These are phyloP conservation scores for Sarocladium oryzae DNA, from an alignment of 2,329 filamentous ascomycete genomes.

Conservation along the genomic window DNA sequence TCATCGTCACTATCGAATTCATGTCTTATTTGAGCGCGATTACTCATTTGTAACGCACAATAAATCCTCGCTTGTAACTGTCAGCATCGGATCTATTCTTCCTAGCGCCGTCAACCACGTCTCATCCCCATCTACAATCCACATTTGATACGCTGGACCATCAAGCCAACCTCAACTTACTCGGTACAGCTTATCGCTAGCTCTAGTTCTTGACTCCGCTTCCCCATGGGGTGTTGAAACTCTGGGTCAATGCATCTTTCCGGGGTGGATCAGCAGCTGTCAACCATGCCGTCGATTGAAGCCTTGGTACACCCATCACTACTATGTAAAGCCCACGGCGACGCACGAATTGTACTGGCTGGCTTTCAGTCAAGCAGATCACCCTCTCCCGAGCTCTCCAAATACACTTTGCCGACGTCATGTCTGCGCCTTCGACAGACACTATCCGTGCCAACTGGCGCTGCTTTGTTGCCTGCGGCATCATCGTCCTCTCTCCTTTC, in stretches of 20 bases:
- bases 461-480: constrained; percentile 5
- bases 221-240: constrained; percentile 9
- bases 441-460: constrained; percentile 7
- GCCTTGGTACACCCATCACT: not conserved
- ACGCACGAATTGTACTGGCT: no score
- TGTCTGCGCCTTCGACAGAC: not conserved
- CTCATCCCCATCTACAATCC: not conserved
- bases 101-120: not conserved
- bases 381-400: not conserved
- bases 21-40: no score
- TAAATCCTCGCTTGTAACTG: no score
- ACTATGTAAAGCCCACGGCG: constrained; percentile 5
- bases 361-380: not conserved
- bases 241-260: not conserved
- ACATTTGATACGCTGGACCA: not conserved
- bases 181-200: not conserved
- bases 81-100: constrained; percentile 3
- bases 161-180: not conserved
- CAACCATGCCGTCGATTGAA: not conserved
- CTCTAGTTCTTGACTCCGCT: not conserved
- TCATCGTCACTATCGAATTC: no score
- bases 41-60: no score
- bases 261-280: not conserved
- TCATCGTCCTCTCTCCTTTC: constrained; percentile 9
- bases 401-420: not conserved